A percentile compares a stretch with the other conserved stretches of the same genome.
These are phyloP conservation scores for Aspergillus brasiliensis DNA, from an alignment of 2,329 filamentous ascomycete genomes.

Conservation along the genomic window DNA sequence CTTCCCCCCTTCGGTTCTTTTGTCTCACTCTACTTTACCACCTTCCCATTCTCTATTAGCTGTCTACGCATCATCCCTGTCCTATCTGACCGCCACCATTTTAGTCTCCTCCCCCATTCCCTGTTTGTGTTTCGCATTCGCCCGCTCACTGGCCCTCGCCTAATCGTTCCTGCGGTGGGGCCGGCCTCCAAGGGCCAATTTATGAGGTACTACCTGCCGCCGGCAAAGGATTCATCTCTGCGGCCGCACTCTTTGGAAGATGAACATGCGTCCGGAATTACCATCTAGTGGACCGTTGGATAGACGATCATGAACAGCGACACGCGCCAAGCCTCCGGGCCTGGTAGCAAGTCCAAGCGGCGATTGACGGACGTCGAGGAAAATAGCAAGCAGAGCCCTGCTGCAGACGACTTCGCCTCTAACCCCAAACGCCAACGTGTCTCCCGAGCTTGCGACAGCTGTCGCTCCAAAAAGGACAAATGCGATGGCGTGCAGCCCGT, in stretches of 20 bases:
- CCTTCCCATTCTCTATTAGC: background rate
- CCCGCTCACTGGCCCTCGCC: background rate
- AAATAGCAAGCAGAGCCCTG: constrained; percentile 28
- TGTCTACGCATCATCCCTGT: background rate
- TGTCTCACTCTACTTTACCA: background rate
- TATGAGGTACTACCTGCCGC: constrained; percentile 19
- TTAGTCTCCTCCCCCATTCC: background rate
- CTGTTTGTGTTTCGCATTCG: background rate
- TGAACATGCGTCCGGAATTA: constrained; percentile 32
- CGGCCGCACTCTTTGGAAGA: constrained; percentile 22
- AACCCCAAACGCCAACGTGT: constrained; percentile 64
- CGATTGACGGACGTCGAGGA: constrained; percentile 35
- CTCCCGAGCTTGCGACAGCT: constrained; percentile 70
- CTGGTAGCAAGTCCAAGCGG: constrained; percentile 34
- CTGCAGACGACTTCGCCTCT: constrained; percentile 30
- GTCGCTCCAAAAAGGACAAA: constrained; percentile 68
- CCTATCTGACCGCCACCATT: background rate
- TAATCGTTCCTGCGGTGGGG: constrained; percentile 8
- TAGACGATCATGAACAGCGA: constrained; percentile 36
- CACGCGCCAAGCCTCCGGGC: constrained; percentile 33
- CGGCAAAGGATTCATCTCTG: constrained; percentile 35
- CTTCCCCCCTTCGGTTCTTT: background rate
- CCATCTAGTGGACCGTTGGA: constrained; percentile 26
- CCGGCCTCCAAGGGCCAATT: constrained; percentile 8
- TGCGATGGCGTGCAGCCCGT: constrained; percentile 70